phyloP scores from a whole-genome alignment of 2,329 filamentous ascomycete species.

The Trichoderma sp. region DNA sequence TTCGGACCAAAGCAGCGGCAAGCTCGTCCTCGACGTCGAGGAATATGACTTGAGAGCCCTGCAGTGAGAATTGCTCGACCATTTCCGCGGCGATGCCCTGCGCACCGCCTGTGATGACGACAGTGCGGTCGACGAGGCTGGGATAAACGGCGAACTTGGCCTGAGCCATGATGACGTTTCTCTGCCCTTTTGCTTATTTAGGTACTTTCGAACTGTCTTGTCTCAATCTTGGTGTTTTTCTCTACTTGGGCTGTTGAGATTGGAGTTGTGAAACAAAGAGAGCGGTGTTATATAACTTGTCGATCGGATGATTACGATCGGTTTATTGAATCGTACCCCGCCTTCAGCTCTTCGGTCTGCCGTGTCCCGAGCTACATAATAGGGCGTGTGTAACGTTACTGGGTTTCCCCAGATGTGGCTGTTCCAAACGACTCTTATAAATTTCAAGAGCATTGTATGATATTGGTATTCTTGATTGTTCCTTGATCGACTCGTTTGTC shows the following conservation, averaged over 20 bases:
- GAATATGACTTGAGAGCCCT: conserved; percentile 46
- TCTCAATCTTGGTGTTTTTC: background rate
- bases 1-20: conserved; percentile 30
- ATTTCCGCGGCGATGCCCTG: conserved; percentile 46
- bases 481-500: background rate
- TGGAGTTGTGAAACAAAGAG: background rate
- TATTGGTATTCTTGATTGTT: background rate
- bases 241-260: background rate
- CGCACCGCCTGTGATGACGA: conserved; percentile 47
- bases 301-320: background rate
- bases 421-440: background rate
- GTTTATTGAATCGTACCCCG: conserved; percentile 2
- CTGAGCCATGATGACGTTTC: background rate
- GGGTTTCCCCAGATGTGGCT: background rate
- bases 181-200: background rate
- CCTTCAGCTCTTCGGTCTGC: background rate
- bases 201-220: background rate
- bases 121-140: conserved; percentile 39
- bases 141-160: conserved; percentile 39
- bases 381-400: conserved; percentile 15
- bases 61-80: conserved; percentile 44
- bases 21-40: conserved; percentile 33
- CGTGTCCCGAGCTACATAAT: background rate
- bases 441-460: background rate
- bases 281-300: background rate